Conservation (phyloP, 768 basidiomycete genomes). For the Sarcodon aspratus region DNA sequence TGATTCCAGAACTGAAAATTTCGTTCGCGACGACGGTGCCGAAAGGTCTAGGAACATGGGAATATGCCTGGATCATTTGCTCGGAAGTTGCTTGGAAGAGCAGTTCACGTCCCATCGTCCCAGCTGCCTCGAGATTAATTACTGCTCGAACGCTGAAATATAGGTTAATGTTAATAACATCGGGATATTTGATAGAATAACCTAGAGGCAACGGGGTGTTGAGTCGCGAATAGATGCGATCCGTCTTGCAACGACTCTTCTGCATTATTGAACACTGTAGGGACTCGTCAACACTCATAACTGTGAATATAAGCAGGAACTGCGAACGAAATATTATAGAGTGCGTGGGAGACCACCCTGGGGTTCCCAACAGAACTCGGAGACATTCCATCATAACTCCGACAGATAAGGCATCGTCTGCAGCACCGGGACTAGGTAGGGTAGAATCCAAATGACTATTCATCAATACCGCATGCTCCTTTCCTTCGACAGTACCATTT, state of each 20-base stretch:
- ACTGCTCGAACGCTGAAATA: slow-evolving; percentile 60
- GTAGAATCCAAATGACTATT: slow-evolving; percentile 89
- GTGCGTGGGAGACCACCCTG: slow-evolving; percentile 61
- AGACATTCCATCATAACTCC: slow-evolving; percentile 90
- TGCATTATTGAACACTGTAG: slow-evolving; percentile 83
- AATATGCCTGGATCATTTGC: slow-evolving; percentile 89
- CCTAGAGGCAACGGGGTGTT: slow-evolving; percentile 67
- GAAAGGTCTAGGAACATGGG: slow-evolving; percentile 76
- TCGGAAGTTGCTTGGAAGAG: slow-evolving; percentile 94
- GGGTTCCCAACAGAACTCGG: slow-evolving; percentile 60
- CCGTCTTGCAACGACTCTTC: slow-evolving; percentile 95
- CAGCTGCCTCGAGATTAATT: slow-evolving; percentile 92
- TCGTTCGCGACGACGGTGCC: slow-evolving; percentile 88
- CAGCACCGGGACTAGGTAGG: slow-evolving; percentile 78
- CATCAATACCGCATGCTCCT: slow-evolving; percentile 75
- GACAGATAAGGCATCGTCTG: slow-evolving; percentile 81
- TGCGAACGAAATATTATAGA: slow-evolving; percentile 74
- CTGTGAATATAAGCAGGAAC: background rate
- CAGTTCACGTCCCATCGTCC: slow-evolving; percentile 76
- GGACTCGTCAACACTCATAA: background rate
- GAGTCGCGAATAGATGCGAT: slow-evolving; percentile 87
- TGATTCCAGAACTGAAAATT: slow-evolving; percentile 82
- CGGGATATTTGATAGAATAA: slow-evolving; percentile 22
- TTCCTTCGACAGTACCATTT: slow-evolving; percentile 56
- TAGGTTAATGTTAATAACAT: background rate